Evolutionary conservation across 2,329 filamentous ascomycete genomes (phyloP), one percentile per base, ranked within the genome.

Genomic region (Colletotrichum sp.): DNA sequence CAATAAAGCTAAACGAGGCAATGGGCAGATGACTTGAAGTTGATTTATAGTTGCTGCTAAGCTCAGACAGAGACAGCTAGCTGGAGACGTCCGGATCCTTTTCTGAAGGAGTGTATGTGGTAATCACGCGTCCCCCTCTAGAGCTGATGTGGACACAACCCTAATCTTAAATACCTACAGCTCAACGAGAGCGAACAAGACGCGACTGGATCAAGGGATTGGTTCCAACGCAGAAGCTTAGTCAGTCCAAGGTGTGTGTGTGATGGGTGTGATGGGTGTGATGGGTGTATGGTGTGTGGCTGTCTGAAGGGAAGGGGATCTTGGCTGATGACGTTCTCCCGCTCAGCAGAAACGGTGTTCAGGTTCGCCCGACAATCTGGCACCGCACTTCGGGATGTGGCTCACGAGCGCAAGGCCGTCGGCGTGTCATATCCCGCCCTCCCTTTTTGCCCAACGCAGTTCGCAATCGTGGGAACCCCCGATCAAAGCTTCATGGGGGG

Each of bases 141-240:
- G 7, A 39, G 28, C 2, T 21, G n/a, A 59, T 43, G 70, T n/a
- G 72, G 57, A 68, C 43, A 36, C 59, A 76, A 61, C 59, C 61
- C 64, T 66, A 76, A 74, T 60, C 70, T 76, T 76, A 76, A 73
- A 69, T 76, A 73, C 59, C 36, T 43, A 8, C 8, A 52, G 57
- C 32, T 63, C 57, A n/a, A 39, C 57, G 68, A 63, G 57, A 61
- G 32, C 57, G 26, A 63, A 48, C 68, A 70, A 63, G 67, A 61
- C 7, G 57, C 57, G 26, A 32, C 36, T 52, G 24, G 26, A 26
- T 32, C 32, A 18, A 24, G 18, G 30, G n/a, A 48, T 36, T 34
- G 9, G 59, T 36, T 63, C 55, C 24, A 32, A 14, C n/a, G 6
- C 12, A 36, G 32, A 61, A 63, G 39, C 16, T 72, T 32, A 64